phyloP scores from a whole-genome alignment of 2,329 filamentous ascomycete species.

The Fusarium tjaetaba region DNA sequence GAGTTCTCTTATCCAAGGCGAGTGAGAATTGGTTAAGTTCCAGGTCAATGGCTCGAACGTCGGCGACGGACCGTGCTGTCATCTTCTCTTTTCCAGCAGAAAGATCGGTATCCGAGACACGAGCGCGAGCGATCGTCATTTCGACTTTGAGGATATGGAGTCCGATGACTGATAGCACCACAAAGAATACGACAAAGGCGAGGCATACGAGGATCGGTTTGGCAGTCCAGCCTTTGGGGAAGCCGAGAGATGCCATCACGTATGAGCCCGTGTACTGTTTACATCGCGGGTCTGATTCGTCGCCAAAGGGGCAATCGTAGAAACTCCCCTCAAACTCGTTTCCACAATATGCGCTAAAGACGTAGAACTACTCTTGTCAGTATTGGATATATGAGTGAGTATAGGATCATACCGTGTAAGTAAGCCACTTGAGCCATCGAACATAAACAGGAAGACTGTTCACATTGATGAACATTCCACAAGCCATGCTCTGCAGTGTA shows the following conservation, averaged over 20 bases:
- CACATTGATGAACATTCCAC: conserved; percentile 79
- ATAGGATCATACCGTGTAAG: conserved; percentile 61
- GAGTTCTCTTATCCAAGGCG: conserved; percentile 68
- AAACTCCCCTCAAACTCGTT: conserved; percentile 80
- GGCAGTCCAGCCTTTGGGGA: conserved; percentile 73
- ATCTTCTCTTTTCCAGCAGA: conserved; percentile 79
- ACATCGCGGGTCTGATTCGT: conserved; percentile 72
- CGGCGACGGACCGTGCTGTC: conserved; percentile 59
- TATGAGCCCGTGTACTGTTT: conserved; percentile 74
- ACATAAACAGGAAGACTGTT: conserved; percentile 80
- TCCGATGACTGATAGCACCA: conserved; percentile 67
- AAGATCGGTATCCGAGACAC: conserved; percentile 66
- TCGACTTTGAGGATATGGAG: conserved; percentile 73
- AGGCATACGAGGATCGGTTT: conserved; percentile 71
- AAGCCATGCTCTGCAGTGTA: conserved; percentile 78
- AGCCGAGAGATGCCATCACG: conserved; percentile 74
- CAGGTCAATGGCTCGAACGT: conserved; percentile 71
- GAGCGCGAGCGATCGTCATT: conserved; percentile 74
- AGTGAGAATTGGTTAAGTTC: conserved; percentile 72
- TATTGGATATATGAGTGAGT: not conserved
- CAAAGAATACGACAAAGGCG: conserved; percentile 72
- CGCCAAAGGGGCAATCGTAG: conserved; percentile 76
- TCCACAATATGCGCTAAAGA: conserved; percentile 74
- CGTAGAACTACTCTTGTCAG: conserved; percentile 65
- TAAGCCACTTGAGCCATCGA: conserved; percentile 78